phyloP scores from a whole-genome alignment of 2,329 filamentous ascomycete genomes.

The Beauveria varroae region DNA sequence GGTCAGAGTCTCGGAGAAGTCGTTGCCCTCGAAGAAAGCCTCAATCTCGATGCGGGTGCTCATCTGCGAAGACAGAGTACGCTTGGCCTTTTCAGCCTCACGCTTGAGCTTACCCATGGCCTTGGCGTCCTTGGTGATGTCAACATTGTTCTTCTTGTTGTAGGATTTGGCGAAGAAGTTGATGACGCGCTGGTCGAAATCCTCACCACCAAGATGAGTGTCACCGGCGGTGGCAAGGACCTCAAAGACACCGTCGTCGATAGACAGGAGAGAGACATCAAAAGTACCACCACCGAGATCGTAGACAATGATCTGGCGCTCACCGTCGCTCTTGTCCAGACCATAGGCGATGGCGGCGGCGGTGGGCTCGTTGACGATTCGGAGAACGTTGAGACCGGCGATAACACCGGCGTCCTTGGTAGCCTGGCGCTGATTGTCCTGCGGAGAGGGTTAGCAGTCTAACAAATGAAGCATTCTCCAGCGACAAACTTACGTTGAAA shows the following conservation, averaged over 20 bases:
- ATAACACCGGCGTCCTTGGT: conserved; percentile 93
- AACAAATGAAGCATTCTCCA: too few relatives aligned
- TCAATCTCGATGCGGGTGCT: conserved; percentile 94
- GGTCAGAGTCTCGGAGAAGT: conserved; percentile 97
- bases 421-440: conserved; percentile 89
- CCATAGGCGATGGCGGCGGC: conserved; percentile 93
- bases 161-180: conserved; percentile 93
- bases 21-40: conserved; percentile 90
- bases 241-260: conserved; percentile 89
- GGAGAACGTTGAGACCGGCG: conserved; percentile 88
- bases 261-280: conserved; percentile 87
- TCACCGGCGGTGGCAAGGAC: conserved; percentile 93
- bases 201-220: conserved; percentile 95
- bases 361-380: conserved; percentile 94
- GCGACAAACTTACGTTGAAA: conserved; percentile 59
- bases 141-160: conserved; percentile 96
- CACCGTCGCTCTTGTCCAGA: conserved; percentile 75
- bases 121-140: conserved; percentile 91
- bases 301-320: conserved; percentile 87
- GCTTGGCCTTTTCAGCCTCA: conserved; percentile 99
- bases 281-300: conserved; percentile 93
- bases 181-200: conserved; percentile 97
- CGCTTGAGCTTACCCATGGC: conserved; percentile 99
- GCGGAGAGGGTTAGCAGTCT: conserved; percentile 17
- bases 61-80: conserved; percentile 90